Evolutionary conservation across 177 flowering plant genomes (phyloP), one percentile per base, ranked within the genome.

Genomic region (Vitis hybrid): DNA sequence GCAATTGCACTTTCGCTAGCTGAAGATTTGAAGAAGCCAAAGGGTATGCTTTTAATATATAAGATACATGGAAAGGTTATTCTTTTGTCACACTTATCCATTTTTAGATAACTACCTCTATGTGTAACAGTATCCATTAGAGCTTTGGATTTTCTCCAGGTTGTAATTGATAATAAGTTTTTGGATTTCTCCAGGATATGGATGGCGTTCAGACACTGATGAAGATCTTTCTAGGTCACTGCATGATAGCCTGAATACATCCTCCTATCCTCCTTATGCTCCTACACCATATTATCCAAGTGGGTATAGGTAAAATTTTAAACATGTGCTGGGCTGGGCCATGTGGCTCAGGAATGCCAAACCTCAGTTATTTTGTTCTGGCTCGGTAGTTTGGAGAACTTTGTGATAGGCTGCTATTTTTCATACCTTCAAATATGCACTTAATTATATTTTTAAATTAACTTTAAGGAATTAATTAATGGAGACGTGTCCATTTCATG

Each of bases 1-100:
- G 93, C 93, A 63, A 76, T 91, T 68, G 89, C 94, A n/a, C 90
- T 87, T 62, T 87, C 98, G 67, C 66, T 89, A 32, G 73, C 87
- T 49, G 98, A 93, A 67, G 97, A 86, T 70, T 72, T 70, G 54
- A 84, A 74, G 72, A 86, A 74, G 75, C 90, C 83, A 77, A 79
- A 79, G 75, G 91, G 97, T 90, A 77, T 54, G 80, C 51, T 60
- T 65, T 57, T 23, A 17, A 49, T 3, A 21, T 52, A 23, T 57
- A 54, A 49, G n/a, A 40, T 40, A 40, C 8, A 7, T 40, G 45
- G 45, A 40, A 40, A 40, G 45, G 45, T 60, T 45, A 56, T 10
- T 56, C 45, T 62, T 57, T 1, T 2, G 21, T 58, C 40, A 19
- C 14, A 34, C 45, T 40, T 40, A 40, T 4, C 8, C 45, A 1